A percentile compares a stretch with the other conserved stretches of the same genome.
Conservation (phyloP, 768 basidiomycete genomes). For the Naganishia vaughanmartiniae region DNA sequence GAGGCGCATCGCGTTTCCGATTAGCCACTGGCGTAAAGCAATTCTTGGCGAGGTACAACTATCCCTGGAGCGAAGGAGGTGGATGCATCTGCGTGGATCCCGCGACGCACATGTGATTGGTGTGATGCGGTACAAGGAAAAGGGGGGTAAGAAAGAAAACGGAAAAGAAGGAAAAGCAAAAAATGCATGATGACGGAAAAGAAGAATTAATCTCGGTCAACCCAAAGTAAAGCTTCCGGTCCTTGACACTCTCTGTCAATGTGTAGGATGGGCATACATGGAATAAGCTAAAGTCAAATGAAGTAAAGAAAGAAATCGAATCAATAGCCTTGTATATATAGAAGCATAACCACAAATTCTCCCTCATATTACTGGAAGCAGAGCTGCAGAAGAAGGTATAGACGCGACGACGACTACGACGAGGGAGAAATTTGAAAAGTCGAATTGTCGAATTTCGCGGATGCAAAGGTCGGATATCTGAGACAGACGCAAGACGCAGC, state of each 20-base stretch:
- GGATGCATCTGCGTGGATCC: constrained; percentile 86
- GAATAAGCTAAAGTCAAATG: constrained; percentile 6
- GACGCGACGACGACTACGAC: not conserved
- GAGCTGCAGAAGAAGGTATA: too few relatives aligned
- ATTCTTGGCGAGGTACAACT: constrained; percentile 90
- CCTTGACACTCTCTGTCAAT: not conserved
- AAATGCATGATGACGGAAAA: not conserved
- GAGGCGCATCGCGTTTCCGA: constrained; percentile 78
- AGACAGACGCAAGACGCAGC: too few relatives aligned
- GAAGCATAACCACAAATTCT: not conserved
- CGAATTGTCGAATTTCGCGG: too few relatives aligned
- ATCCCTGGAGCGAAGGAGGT: constrained; percentile 90
- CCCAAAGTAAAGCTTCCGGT: constrained; percentile 16
- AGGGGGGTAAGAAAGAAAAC: not conserved
- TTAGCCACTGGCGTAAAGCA: constrained; percentile 82
- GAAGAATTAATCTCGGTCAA: constrained; percentile 11
- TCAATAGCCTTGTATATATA: constrained; percentile 22
- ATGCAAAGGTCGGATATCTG: not conserved
- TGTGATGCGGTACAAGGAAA: not conserved
- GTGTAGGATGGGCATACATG: constrained; percentile 20
- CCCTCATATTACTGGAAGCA: too few relatives aligned
- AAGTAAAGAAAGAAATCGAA: constrained; percentile 3
- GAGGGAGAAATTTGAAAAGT: too few relatives aligned
- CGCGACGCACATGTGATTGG: constrained; percentile 61
- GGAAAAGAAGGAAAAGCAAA: constrained; percentile 12